These are phyloP conservation scores for Penicillium decumbens DNA, from an alignment of 2,329 filamentous ascomycete species.

Conservation along the genomic window DNA sequence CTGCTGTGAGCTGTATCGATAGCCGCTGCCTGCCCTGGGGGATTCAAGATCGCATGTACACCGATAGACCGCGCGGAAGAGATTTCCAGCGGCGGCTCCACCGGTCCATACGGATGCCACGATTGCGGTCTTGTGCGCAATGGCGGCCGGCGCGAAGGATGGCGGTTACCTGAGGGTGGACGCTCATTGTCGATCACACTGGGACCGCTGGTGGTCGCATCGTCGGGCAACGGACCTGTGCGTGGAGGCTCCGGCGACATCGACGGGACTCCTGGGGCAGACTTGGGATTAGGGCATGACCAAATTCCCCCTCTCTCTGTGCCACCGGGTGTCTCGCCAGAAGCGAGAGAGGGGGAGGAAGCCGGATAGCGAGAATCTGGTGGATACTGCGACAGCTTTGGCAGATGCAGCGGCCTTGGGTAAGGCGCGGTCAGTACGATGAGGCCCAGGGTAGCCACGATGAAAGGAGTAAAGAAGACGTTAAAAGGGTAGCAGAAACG, in stretches of 20 bases:
- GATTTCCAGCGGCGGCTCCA: constrained; percentile 33
- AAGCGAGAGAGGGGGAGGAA: constrained; percentile 38
- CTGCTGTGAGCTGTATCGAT: constrained; percentile 6
- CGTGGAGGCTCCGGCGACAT: constrained; percentile 38
- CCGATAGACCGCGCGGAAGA: constrained; percentile 34
- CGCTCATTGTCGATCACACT: constrained; percentile 24
- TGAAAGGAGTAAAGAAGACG: constrained; percentile 20
- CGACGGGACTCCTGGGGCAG: constrained; percentile 31
- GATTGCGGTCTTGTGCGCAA: constrained; percentile 30
- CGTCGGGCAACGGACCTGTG: constrained; percentile 28
- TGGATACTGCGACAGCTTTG: constrained; percentile 30
- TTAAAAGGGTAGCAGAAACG: constrained; percentile 1
- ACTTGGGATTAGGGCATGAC: constrained; percentile 35
- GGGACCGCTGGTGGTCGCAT: constrained; percentile 19
- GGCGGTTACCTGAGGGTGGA: constrained; percentile 9
- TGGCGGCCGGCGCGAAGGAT: constrained; percentile 23
- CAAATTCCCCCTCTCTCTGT: constrained; percentile 38
- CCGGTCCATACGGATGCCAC: constrained; percentile 36
- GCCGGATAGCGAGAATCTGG: constrained; percentile 22
- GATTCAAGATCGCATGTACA: constrained; percentile 42
- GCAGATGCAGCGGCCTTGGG: constrained; percentile 29
- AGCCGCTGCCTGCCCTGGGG: constrained; percentile 26
- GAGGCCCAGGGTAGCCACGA: constrained; percentile 41
- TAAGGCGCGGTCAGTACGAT: constrained; percentile 35
- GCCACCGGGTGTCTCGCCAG: constrained; percentile 30